phyloP scores from a whole-genome alignment of 129 eudicot genomes.

The Artemisia tridentata region DNA sequence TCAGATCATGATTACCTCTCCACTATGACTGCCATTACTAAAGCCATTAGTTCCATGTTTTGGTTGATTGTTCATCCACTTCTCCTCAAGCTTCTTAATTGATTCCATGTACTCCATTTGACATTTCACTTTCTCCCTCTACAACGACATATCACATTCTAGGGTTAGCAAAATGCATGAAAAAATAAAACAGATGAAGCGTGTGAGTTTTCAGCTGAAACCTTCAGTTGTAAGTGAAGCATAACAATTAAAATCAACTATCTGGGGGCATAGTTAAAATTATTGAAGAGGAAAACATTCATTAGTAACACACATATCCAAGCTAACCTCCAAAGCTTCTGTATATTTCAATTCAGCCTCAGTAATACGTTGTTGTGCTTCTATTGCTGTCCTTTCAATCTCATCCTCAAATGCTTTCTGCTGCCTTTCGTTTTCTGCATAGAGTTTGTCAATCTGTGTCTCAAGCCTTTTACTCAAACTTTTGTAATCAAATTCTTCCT shows the following conservation, averaged over 20 bases:
- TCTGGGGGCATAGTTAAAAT: background rate
- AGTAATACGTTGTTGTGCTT: constrained; percentile 72
- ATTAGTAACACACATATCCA: constrained; percentile 11
- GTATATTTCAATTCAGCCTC: constrained; percentile 79
- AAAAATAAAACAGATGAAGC: background rate
- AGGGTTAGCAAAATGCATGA: constrained; percentile 16
- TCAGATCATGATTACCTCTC: constrained; percentile 50
- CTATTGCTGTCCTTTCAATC: constrained; percentile 66
- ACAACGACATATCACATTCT: constrained; percentile 18
- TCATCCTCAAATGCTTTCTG: constrained; percentile 86
- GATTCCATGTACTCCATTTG: constrained; percentile 99
- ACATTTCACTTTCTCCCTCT: constrained; percentile 94
- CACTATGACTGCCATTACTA: constrained; percentile 34
- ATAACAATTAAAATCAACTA: background rate
- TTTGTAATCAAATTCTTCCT: constrained; percentile 98
- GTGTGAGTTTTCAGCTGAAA: constrained; percentile 5
- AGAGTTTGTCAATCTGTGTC: constrained; percentile 79
- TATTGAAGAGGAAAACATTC: background rate
- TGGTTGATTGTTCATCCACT: constrained; percentile 77
- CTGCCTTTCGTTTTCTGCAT: constrained; percentile 88
- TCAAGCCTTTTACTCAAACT: constrained; percentile 88
- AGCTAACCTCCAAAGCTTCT: constrained; percentile 79
- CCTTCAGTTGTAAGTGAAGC: constrained; percentile 17
- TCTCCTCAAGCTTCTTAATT: constrained; percentile 94
- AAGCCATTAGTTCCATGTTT: constrained; percentile 61